phyloP scores from a whole-genome alignment of 805 yeast species.

The Lachancea nothofagi region DNA sequence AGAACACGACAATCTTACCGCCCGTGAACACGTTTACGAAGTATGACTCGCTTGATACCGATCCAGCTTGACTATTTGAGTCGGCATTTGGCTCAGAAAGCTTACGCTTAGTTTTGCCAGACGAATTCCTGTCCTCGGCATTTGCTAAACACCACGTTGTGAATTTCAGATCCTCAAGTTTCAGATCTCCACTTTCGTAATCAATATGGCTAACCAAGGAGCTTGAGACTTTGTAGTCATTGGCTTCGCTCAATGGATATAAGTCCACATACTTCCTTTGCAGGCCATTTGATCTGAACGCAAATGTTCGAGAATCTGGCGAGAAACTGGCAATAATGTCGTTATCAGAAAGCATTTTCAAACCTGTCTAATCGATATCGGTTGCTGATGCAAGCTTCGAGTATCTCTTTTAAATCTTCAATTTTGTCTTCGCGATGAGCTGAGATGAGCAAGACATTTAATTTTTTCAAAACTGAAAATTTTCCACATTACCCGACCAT shows the following conservation, averaged over 20 bases:
- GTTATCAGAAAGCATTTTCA: conserved; percentile 3
- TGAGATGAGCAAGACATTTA: not conserved
- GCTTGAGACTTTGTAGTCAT: conserved; percentile 25
- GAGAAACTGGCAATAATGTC: conserved; percentile 26
- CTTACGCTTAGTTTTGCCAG: conserved; percentile 21
- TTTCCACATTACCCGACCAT: conserved; percentile 5
- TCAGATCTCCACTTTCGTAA: conserved; percentile 30
- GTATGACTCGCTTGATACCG: conserved; percentile 17
- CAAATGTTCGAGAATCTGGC: conserved; percentile 30
- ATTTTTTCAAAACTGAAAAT: conserved; percentile 2
- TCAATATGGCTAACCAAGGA: conserved; percentile 29
- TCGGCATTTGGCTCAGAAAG: conserved; percentile 16
- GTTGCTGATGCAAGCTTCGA: too few relatives aligned
- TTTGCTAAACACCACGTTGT: conserved; percentile 27
- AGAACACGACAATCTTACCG: conserved; percentile 30
- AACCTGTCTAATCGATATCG: too few relatives aligned
- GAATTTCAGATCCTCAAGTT: conserved; percentile 22
- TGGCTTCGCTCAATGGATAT: conserved; percentile 28
- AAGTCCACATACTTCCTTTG: conserved; percentile 33
- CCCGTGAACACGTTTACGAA: conserved; percentile 28
- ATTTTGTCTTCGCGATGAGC: conserved; percentile 3
- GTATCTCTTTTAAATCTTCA: too few relatives aligned
- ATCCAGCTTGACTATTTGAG: not conserved
- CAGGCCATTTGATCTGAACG: conserved; percentile 29
- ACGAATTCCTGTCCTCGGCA: conserved; percentile 5